Evolutionary conservation across 2,329 filamentous ascomycete species (phyloP).

Genomic region (Paracoccidioides brasiliensis): DNA sequence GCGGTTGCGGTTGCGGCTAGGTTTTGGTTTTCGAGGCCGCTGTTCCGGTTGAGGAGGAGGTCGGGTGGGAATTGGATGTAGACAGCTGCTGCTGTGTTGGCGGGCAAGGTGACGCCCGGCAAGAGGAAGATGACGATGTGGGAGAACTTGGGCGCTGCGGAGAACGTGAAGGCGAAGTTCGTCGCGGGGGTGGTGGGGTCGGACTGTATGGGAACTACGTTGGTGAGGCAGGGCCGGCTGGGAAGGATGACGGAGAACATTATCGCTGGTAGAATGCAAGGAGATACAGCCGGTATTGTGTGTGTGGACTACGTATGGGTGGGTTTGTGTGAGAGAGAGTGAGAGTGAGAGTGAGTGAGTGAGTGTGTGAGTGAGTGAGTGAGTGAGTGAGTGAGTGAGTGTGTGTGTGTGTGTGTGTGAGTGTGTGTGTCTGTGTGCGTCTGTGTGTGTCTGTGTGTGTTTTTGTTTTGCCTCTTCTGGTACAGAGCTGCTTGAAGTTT

Average conservation of each 20-base stretch:
- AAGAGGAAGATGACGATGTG: constrained; percentile 85
- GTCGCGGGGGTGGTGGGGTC: constrained; percentile 44
- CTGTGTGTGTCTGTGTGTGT: too few species aligned
- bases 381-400: too few species aligned
- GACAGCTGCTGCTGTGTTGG: constrained; percentile 70
- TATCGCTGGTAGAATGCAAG: not conserved
- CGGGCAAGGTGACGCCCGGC: constrained; percentile 60
- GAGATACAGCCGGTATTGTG: too few species aligned
- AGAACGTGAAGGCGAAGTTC: constrained; percentile 57
- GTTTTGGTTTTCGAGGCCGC: constrained; percentile 15
- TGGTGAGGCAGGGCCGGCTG: constrained; percentile 46
- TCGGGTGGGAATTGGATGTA: constrained; percentile 60
- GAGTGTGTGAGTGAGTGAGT: too few species aligned
- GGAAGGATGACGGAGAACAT: constrained; percentile 53
- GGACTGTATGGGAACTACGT: constrained; percentile 37
- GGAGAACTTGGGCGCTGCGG: constrained; percentile 43
- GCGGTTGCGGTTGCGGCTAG: constrained; percentile 19
- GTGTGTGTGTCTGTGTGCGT: too few species aligned
- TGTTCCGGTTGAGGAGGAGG: constrained; percentile 25
- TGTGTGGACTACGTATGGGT: too few species aligned
- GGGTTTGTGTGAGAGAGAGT: too few species aligned
- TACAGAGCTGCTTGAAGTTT: too few species aligned
- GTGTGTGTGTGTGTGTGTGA: too few species aligned
- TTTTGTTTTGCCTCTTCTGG: too few species aligned
- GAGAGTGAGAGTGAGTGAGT: too few species aligned